Conservation (phyloP, 495 filamentous ascomycete genomes). For the Xylaria grammica region DNA sequence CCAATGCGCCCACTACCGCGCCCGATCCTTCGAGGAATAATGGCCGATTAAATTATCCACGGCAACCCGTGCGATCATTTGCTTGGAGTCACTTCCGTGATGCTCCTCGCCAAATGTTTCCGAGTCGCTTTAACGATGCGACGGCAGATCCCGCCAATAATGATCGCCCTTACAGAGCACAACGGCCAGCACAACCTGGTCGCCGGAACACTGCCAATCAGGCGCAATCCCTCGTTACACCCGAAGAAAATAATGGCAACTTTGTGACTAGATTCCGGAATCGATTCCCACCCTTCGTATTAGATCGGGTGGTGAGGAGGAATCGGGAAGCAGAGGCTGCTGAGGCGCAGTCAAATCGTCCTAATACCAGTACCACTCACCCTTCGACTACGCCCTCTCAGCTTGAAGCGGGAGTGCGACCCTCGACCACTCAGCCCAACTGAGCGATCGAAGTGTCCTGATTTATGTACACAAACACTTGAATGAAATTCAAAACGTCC, state of each 20-base stretch:
- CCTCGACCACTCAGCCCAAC: constrained; percentile 32
- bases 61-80: constrained; percentile 35
- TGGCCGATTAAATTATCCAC: constrained; percentile 49
- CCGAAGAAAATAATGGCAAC: constrained; percentile 22
- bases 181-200: constrained; percentile 20
- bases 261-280: constrained; percentile 34
- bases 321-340: constrained; percentile 31
- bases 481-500: constrained; percentile 16
- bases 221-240: not conserved
- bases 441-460: constrained; percentile 23
- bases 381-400: constrained; percentile 43
- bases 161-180: constrained; percentile 25
- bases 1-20: constrained; percentile 25
- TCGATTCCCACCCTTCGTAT: constrained; percentile 33
- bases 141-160: constrained; percentile 24
- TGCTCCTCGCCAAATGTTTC: constrained; percentile 35
- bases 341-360: constrained; percentile 22
- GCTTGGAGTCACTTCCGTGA: constrained; percentile 39
- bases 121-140: constrained; percentile 30
- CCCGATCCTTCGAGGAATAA: constrained; percentile 39
- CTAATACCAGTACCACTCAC: constrained; percentile 22
- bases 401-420: constrained; percentile 43
- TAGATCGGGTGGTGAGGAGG: constrained; percentile 31
- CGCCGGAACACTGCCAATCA: constrained; percentile 21
- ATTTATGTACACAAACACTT: constrained; percentile 30